Evolutionary conservation across 2,329 filamentous ascomycete genomes (phyloP), one percentile per base, ranked within the genome.

Genomic region (Lasiodiplodia hormozganensis): DNA sequence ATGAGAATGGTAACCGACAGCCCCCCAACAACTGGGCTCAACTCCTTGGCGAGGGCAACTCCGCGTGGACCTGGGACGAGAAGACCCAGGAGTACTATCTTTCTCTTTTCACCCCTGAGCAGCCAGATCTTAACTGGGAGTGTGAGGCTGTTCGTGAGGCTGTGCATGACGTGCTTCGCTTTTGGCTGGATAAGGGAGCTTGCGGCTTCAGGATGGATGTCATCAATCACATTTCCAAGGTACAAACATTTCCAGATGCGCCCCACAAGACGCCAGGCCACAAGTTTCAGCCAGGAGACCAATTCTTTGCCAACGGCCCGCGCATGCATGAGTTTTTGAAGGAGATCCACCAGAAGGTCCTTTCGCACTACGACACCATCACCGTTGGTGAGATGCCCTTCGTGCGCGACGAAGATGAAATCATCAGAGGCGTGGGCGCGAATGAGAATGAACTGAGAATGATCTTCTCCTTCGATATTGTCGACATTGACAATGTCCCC

Each of bases 381-480:
- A 87, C 87, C 11, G 86, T 89, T 0, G 87, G 87, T 25, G 87
- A 89, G 73, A 89, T 89, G 86, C 87, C 87, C 0, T 85, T 83
- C 62, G 81, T 84, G 16, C 77, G 78, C 10, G 81, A 84, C 69
- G 78, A 80, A 14, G 74, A 79, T 5, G 80, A 81, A 60, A 81
- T 84, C 11, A 72, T 84, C 23, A 77, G 76, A 34, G 80, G 81
- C 43, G 81, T 84, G 3, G 80, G 79, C 31, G 77, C 80, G 10
- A 71, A 78, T 21, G 70, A 76, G 49, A 76, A 79, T 38, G 82
- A 84, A 70, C 74, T 85, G 31, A 81, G 83, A 65, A 84, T 84
- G 82, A 81, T 85, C 28, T 84, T 85, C 75, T 80, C 82, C 69
- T 84, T 84, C 71, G 82, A 83, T 67, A 76, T 84, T 16, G 79